Conservation (phyloP, 345 rosid species). For the Bruguiera sexangula region DNA sequence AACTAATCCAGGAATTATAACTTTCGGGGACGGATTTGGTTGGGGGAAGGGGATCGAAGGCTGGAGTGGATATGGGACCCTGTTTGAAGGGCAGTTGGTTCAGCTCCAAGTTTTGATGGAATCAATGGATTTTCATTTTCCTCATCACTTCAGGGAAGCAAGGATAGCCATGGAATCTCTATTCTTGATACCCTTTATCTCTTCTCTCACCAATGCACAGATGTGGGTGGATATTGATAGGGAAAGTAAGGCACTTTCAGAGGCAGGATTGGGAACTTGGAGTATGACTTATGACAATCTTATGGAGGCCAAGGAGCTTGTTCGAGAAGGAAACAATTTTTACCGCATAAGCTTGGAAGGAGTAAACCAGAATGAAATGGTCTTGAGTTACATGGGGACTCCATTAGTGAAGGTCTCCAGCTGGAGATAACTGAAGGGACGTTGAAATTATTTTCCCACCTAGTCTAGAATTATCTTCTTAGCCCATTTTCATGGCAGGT, state of each 20-base stretch:
- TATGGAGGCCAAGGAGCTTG: conserved; percentile 35
- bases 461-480: no score
- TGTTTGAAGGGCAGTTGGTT: conserved; percentile 24
- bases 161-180: conserved; percentile 40
- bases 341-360: conserved; percentile 28
- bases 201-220: conserved; percentile 8
- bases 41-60: conserved; percentile 18
- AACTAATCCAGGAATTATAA: conserved; percentile 18
- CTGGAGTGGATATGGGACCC: conserved; percentile 14
- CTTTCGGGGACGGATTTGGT: conserved; percentile 30
- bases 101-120: conserved; percentile 31
- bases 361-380: conserved; percentile 24
- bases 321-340: conserved; percentile 27
- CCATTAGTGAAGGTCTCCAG: conserved; percentile 34
- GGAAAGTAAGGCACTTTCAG: conserved; percentile 10
- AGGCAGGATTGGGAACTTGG: conserved; percentile 26
- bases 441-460: no score
- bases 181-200: conserved; percentile 33
- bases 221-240: conserved; percentile 22
- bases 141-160: conserved; percentile 34
- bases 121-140: conserved; percentile 36
- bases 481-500: no score
- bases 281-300: conserved; percentile 19
- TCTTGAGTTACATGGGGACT: conserved; percentile 33
- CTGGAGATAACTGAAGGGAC: conserved; percentile 25